Percentiles rank a stretch among this genome's conserved stretches.
Evolutionary conservation across 768 basidiomycete species (phyloP).

Genomic region (Mycena filopes): DNA sequence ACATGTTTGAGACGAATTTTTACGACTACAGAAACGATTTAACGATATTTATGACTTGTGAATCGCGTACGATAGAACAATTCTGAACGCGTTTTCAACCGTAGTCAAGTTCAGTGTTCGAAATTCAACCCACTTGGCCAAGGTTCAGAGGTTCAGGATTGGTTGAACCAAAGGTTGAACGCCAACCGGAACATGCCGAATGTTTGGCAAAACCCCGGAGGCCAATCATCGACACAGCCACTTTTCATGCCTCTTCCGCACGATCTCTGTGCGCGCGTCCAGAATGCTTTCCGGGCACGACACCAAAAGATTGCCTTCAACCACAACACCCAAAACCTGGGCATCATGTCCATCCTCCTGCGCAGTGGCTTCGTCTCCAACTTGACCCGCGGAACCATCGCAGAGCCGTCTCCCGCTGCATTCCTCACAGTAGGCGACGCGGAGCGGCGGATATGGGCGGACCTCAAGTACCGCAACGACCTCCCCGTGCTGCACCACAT

Average conservation of each 20-base stretch:
- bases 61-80: neutral
- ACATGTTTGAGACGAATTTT: conserved; percentile 6
- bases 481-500: conserved; percentile 83
- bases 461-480: conserved; percentile 94
- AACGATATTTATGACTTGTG: conserved; percentile 25
- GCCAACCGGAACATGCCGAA: no score
- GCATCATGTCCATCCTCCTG: conserved; percentile 91
- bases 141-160: no score
- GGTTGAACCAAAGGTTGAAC: no score
- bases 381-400: conserved; percentile 81
- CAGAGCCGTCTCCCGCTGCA: conserved; percentile 68
- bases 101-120: no score
- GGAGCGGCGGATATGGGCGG: conserved; percentile 89
- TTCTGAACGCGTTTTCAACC: no score
- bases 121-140: no score
- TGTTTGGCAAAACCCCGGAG: no score
- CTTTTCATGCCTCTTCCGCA: conserved; percentile 68
- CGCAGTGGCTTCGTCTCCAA: conserved; percentile 89
- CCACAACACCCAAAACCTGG: conserved; percentile 90
- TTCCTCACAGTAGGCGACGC: conserved; percentile 71
- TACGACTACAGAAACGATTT: conserved; percentile 6
- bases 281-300: conserved; percentile 92
- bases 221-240: no score
- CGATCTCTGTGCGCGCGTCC: conserved; percentile 89
- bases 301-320: conserved; percentile 80